Evolutionary conservation across 179 eudicot genomes (phyloP).

Genomic region (Spinacia oleracea): DNA sequence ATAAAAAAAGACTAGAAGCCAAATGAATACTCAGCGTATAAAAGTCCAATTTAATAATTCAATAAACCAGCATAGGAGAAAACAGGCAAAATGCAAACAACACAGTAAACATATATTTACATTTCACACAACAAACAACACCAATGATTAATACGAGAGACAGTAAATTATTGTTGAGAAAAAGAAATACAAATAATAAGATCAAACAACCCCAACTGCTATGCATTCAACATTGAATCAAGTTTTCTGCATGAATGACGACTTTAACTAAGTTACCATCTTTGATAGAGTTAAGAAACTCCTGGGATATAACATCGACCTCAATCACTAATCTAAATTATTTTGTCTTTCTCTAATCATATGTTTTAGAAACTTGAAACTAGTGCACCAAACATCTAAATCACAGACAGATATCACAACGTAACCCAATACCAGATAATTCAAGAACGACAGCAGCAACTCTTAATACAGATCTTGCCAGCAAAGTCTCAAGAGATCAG

Average conservation of each 20-base stretch:
- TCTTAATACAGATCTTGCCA: neutral
- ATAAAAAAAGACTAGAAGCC: neutral
- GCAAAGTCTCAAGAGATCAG: neutral
- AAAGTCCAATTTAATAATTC: neutral
- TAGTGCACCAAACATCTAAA: neutral
- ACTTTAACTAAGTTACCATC: neutral
- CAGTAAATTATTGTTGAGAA: neutral
- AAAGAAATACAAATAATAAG: neutral
- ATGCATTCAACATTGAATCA: neutral
- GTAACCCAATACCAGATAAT: neutral
- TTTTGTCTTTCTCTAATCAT: neutral
- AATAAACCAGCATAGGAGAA: neutral
- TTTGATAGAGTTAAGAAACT: neutral
- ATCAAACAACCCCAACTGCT: neutral
- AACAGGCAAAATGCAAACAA: neutral
- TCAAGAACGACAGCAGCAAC: neutral
- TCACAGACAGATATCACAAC: neutral
- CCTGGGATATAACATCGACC: neutral
- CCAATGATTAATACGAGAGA: neutral
- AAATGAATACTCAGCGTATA: neutral
- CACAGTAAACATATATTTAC: neutral
- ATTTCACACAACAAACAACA: neutral
- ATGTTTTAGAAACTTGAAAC: neutral
- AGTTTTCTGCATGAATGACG: neutral
- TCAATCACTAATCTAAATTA: neutral